Evolutionary conservation across 805 yeast species (phyloP).

Genomic region (Candida coquimbonensis): DNA sequence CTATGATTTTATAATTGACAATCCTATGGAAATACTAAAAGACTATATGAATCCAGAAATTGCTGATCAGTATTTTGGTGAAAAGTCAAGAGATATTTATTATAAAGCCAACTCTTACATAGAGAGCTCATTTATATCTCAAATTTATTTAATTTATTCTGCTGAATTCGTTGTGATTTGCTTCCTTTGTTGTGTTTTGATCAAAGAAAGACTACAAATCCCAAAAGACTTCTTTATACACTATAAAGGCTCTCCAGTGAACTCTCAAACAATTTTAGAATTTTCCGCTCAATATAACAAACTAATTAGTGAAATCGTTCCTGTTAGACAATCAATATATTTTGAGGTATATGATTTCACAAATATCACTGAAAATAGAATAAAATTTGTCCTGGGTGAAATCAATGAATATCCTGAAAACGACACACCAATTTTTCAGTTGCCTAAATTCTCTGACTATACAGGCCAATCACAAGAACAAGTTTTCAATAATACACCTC

Average conservation of each 20-base stretch:
- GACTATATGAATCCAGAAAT: too few species aligned
- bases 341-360: neutral
- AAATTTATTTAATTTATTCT: constrained; percentile 11
- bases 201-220: constrained; percentile 1
- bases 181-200: constrained; percentile 4
- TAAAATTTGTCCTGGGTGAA: neutral
- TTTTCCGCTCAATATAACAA: constrained; percentile 2
- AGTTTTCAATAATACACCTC: too few species aligned
- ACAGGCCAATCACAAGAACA: neutral
- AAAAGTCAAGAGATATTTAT: too few species aligned
- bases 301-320: neutral
- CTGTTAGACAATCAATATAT: neutral
- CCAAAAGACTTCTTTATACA: constrained; percentile 1
- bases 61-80: too few species aligned
- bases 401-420: neutral
- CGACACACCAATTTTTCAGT: neutral
- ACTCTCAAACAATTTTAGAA: neutral
- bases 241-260: neutral
- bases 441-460: neutral
- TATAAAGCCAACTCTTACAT: neutral
- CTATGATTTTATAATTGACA: constrained; percentile 16
- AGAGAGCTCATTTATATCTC: constrained; percentile 7
- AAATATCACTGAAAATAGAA: neutral
- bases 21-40: constrained; percentile 8
- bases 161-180: constrained; percentile 8